A percentile compares a stretch with the other conserved stretches of the same genome.
Conservation (phyloP, 164 flowering plant genomes). For the Hamamelis virginiana region DNA sequence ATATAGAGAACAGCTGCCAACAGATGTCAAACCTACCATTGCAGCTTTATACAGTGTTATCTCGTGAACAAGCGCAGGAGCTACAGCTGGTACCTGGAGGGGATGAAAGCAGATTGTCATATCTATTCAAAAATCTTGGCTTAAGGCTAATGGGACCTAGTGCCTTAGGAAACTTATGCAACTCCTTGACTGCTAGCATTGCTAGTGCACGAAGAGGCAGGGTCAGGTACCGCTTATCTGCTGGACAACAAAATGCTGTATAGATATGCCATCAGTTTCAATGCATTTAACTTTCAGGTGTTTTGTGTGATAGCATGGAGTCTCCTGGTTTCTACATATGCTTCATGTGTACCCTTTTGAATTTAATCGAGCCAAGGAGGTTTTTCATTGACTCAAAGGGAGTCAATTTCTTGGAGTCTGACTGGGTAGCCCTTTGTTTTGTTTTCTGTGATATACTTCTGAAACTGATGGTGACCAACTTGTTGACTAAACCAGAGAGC, state of each 20-base stretch:
- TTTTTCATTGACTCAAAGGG: slow-evolving; percentile 8
- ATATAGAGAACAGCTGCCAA: slow-evolving; percentile 13
- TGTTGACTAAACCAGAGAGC: neutral
- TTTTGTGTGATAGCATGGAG: neutral
- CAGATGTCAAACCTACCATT: slow-evolving; percentile 25
- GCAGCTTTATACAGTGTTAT: slow-evolving; percentile 55
- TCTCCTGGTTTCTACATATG: neutral
- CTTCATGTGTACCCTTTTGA: neutral
- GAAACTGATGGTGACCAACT: neutral
- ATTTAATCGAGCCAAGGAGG: slow-evolving; percentile 8
- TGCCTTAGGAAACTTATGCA: slow-evolving; percentile 42
- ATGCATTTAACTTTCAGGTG: slow-evolving; percentile 5
- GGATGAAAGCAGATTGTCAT: slow-evolving; percentile 40
- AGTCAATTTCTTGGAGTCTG: neutral
- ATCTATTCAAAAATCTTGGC: slow-evolving; percentile 40
- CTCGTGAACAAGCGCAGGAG: slow-evolving; percentile 59
- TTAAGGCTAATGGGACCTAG: slow-evolving; percentile 65
- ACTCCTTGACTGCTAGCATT: slow-evolving; percentile 50
- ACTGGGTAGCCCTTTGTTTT: slow-evolving; percentile 3
- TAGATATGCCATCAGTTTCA: slow-evolving; percentile 13
- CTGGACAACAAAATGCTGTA: slow-evolving; percentile 19
- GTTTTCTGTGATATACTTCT: neutral
- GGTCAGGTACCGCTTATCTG: slow-evolving; percentile 29
- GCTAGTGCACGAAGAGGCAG: slow-evolving; percentile 50
- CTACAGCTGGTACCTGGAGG: slow-evolving; percentile 45